Evolutionary conservation across 139 green algal genomes (phyloP).

Genomic region (Coccomyxa sp.): DNA sequence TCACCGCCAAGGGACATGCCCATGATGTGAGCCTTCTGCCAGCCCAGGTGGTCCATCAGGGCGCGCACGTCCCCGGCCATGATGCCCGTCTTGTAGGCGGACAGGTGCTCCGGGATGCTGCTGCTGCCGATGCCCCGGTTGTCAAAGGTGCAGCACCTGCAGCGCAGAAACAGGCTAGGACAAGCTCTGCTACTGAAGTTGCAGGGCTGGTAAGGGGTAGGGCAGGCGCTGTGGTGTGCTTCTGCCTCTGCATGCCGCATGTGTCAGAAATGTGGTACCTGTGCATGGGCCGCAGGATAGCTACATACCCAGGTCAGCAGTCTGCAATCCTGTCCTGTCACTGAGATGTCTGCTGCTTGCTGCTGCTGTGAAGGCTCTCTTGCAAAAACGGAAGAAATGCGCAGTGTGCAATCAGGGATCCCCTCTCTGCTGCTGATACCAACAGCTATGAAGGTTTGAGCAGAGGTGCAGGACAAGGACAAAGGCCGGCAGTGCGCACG

Average conservation of each 20-base stretch:
- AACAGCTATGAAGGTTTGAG: neutral
- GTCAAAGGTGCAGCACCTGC: slow-evolving; percentile 2
- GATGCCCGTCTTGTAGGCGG: neutral
- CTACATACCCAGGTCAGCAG: neutral
- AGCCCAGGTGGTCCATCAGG: neutral
- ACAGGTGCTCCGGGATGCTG: neutral
- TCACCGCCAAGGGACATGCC: neutral
- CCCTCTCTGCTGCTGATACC: no score
- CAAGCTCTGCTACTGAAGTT: no score
- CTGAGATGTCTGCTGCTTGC: no score
- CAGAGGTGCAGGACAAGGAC: no score
- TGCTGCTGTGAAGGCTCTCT: no score
- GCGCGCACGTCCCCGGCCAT: neutral
- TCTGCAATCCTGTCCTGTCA: neutral
- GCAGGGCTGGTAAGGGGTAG: no score
- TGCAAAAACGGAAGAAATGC: no score
- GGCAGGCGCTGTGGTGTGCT: no score
- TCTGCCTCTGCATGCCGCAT: neutral
- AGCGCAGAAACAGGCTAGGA: neutral
- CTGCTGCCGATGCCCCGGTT: neutral
- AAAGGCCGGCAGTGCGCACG: neutral
- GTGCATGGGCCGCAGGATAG: neutral
- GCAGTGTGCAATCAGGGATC: no score
- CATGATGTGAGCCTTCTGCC: neutral
- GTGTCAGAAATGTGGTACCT: neutral